Base-by-base conservation (phyloP, 345 rosid genomes). In the Barbarea vulgaris region DNA sequence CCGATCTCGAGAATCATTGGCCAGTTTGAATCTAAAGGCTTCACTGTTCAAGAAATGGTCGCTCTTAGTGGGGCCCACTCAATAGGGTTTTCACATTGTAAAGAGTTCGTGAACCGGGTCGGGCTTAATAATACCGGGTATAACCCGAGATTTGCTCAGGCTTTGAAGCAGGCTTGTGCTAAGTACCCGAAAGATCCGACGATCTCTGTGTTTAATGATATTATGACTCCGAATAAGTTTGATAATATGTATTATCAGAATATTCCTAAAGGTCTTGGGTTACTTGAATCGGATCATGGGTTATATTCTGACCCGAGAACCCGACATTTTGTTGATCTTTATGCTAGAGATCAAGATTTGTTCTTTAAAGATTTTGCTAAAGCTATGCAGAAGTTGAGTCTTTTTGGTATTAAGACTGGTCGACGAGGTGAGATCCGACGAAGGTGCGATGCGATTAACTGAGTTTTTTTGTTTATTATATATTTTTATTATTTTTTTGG, bases 11-110 rank as follows among this genome's bases (percentile, higher is more conserved):
- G 80, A 19, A 70, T 88, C 59, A 82, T 91, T 24, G 33, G 68
- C 7, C 78, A 90, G 47, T 95, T 95, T 74, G 67, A 85, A 5
- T 52, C 83, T 4, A 79, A 83, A 15, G 89, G 96, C 1, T 92
- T 95, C 81, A 74, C 78, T n/a, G 52, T 79, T 52, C 96, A 85
- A 47, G 99, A 95, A 77, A 86, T 87, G 91, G 96, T 92, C 46
- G 97, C 97, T 4, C 64, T 95, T 5, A 85, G 90, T 48, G 99
- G 99, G 0, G 97, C 99, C 0, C 99, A 95, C 75, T 88, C 97
- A 2, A 84, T 91, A 13, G 99, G 99, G 2, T 87, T 95, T 83
- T 95, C 99, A 5, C 97, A 95, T 70, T 95, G 99, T 64, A 88
- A 87, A 46, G 97, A 90, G 83, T 92, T 95, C 48, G 76, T 39